phyloP scores from a whole-genome alignment of 768 basidiomycete species.

The Boletus edulis region DNA sequence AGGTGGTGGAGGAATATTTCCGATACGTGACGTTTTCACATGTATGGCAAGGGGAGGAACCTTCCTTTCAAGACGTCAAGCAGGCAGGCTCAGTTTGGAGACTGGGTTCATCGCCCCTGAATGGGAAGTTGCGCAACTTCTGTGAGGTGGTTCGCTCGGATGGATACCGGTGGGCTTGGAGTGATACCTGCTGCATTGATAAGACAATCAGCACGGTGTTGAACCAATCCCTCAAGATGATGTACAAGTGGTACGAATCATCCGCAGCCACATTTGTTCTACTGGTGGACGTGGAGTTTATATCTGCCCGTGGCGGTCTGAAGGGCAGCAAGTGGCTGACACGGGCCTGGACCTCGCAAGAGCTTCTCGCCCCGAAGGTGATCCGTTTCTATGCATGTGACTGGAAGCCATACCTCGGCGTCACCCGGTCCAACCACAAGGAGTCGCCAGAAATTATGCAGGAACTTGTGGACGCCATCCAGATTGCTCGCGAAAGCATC shows the following conservation, averaged over 20 bases:
- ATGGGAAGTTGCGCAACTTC: conserved; percentile 7
- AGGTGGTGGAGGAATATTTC: conserved; percentile 2
- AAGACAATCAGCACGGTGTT: conserved; percentile 6
- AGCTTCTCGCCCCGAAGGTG: conserved; percentile 10
- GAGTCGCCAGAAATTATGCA: conserved; percentile 7
- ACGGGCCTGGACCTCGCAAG: conserved; percentile 16
- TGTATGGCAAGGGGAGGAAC: conserved; percentile 11
- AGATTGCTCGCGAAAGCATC: conserved; percentile 2
- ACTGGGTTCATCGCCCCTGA: not conserved
- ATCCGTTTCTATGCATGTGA: conserved; percentile 6
- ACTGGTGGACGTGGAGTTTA: not conserved
- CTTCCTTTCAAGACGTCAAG: conserved; percentile 7
- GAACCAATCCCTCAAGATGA: conserved; percentile 9
- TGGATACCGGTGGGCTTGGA: conserved; percentile 17
- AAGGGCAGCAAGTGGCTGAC: conserved; percentile 5
- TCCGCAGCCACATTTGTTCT: conserved; percentile 1
- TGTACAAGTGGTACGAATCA: conserved; percentile 14
- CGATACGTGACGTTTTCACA: conserved; percentile 14
- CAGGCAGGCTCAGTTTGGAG: not conserved
- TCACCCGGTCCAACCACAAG: conserved; percentile 6
- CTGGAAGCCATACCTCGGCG: conserved; percentile 11
- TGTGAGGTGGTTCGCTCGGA: conserved; percentile 3
- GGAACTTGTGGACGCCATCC: conserved; percentile 6
- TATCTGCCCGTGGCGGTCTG: not conserved
- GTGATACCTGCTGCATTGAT: conserved; percentile 13